Evolutionary conservation across 371 early-diverging fungal genomes (phyloP).

Genomic region (Catenaria anguillulae): DNA sequence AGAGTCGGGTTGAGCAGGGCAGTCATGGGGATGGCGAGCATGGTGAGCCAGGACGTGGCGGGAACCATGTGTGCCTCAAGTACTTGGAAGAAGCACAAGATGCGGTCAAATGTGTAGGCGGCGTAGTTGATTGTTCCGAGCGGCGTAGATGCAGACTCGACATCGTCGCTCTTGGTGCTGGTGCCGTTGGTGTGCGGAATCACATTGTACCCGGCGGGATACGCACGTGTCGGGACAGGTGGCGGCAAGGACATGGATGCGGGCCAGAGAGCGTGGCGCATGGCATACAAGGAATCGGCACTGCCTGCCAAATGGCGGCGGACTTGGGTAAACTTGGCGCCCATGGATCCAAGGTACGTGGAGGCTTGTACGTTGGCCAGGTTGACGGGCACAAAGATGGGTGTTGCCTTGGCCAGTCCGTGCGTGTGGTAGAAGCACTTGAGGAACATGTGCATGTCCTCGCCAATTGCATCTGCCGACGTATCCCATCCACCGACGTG

Average conservation of each 20-base stretch:
- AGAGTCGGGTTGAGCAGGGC: neutral
- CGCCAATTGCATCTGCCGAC: slow-evolving; percentile 60
- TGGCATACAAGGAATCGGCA: neutral
- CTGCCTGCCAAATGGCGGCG: neutral
- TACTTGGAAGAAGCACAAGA: neutral
- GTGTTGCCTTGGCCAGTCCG: slow-evolving; percentile 43
- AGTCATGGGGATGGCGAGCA: neutral
- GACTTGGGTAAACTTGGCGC: neutral
- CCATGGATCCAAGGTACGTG: slow-evolving; percentile 19
- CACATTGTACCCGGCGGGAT: neutral
- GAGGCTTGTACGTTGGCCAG: slow-evolving; percentile 53
- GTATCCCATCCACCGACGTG: slow-evolving; percentile 63
- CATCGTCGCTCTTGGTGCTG: neutral
- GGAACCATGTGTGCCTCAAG: slow-evolving; percentile 5
- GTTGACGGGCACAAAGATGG: slow-evolving; percentile 59
- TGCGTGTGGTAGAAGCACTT: slow-evolving; percentile 61
- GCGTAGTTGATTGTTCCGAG: neutral
- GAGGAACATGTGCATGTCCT: slow-evolving; percentile 74
- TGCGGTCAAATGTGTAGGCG: neutral
- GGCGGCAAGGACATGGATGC: neutral
- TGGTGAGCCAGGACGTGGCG: neutral
- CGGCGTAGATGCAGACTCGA: neutral
- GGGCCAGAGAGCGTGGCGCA: neutral
- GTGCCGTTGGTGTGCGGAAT: neutral
- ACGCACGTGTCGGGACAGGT: neutral